phyloP scores from a whole-genome alignment of 2,329 filamentous ascomycete species.

The Fusarium brevicatenulatum region DNA sequence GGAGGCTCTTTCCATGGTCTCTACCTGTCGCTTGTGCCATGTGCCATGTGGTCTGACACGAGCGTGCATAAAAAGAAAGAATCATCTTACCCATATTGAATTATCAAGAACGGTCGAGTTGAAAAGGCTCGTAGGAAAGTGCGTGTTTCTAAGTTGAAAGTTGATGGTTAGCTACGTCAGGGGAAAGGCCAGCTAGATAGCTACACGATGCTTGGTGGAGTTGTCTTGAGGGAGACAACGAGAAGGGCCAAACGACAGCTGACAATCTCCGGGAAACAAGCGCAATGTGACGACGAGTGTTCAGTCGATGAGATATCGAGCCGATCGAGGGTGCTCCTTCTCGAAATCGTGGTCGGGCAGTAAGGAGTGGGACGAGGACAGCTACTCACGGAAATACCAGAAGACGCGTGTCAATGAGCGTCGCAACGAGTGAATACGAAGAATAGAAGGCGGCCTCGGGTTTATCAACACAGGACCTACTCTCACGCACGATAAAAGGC shows the following conservation, averaged over 20 bases:
- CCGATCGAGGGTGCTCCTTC: conserved; percentile 33
- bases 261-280: conserved; percentile 5
- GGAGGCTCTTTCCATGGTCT: conserved; percentile 41
- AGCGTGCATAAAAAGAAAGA: conserved; percentile 47
- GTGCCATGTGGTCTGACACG: conserved; percentile 39
- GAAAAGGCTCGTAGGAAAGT: conserved; percentile 46
- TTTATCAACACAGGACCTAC: conserved; percentile 35
- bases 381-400: conserved; percentile 43
- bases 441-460: conserved; percentile 41
- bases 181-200: conserved; percentile 37
- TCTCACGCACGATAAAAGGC: conserved; percentile 44
- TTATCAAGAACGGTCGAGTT: conserved; percentile 52
- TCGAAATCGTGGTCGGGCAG: conserved; percentile 14
- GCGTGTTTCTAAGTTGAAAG: conserved; percentile 39
- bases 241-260: conserved; percentile 8
- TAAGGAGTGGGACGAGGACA: conserved; percentile 39
- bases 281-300: conserved; percentile 1
- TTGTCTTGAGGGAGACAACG: conserved; percentile 9
- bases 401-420: conserved; percentile 51
- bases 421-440: conserved; percentile 45
- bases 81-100: conserved; percentile 55
- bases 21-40: conserved; percentile 32
- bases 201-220: conserved; percentile 30
- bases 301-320: conserved; percentile 10
- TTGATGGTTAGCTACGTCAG: conserved; percentile 42